Evolutionary conservation across 768 basidiomycete species (phyloP), one percentile per base, ranked within the genome.

Genomic region (Suillus tomentosus): DNA sequence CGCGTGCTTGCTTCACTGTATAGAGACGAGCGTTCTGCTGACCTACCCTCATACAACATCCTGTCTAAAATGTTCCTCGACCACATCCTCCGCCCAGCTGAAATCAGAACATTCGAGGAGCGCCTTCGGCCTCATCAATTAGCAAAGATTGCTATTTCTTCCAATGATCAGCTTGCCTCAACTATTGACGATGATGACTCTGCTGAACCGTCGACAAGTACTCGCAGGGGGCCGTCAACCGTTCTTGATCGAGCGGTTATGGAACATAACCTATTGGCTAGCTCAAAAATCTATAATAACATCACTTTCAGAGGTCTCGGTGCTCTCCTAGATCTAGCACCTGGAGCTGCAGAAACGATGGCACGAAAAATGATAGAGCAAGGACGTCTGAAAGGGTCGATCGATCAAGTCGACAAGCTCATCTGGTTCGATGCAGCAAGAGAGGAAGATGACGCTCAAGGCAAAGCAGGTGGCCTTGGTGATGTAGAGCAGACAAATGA

Each of bases 311-410:
- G 85, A 34, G 97, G 96, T n/a, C 78, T 99, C 11, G 97, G 97
- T 24, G 87, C 91, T 1, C 80, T 99, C 17, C 82, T 99, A 55
- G 93, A 95, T 72, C 79, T 99, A 67, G 91, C 93, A 4, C 91
- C 96, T 15, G 90, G 91, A 34, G 95, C 94, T 17, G 96, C 96
- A 19, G 97, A 99, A 78, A 94, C 89, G 1, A 98, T 99, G 91
- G 96, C 96, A 11, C 85, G 96, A 60, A 93, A 92, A 73, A 99
- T 99, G 97, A 97, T 99, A 59, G 95, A 98, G 73, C 97, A 99
- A 77, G 92, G 94, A 10, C 90, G 97, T 62, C 79, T 99, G 65
- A 89, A 92, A 66, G 97, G 92, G 34, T 89, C 89, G 64, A 96
- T 99, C 64, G 97, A 99, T 73, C 97, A 99, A 74, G 95, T 98